Evolutionary conservation across 768 basidiomycete genomes (phyloP).

Genomic region (Russula brevipes): DNA sequence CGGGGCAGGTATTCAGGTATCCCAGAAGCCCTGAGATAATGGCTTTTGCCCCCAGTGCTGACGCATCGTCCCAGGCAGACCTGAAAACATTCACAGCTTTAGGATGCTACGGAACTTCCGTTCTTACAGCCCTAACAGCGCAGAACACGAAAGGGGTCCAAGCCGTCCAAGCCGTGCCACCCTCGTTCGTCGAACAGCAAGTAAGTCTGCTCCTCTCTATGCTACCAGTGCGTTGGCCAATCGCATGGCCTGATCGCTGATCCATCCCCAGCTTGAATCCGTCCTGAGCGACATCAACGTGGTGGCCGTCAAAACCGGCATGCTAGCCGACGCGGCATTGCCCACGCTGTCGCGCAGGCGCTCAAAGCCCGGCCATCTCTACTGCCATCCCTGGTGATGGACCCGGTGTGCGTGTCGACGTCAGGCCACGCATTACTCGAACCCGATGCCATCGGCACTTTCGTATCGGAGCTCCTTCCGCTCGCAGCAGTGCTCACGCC

Average conservation of each 20-base stretch:
- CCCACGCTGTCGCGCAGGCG: slow-evolving; percentile 45
- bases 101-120: slow-evolving; percentile 74
- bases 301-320: slow-evolving; percentile 80
- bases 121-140: slow-evolving; percentile 79
- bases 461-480: slow-evolving; percentile 65
- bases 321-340: slow-evolving; percentile 67
- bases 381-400: slow-evolving; percentile 64
- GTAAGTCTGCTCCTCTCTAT: slow-evolving; percentile 35
- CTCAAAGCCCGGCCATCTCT: slow-evolving; percentile 38
- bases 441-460: slow-evolving; percentile 52
- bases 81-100: slow-evolving; percentile 78
- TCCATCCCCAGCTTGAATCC: slow-evolving; percentile 50
- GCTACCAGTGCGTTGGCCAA: background rate
- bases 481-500: slow-evolving; percentile 73
- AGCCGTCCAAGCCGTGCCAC: slow-evolving; percentile 59
- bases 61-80: slow-evolving; percentile 55
- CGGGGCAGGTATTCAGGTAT: slow-evolving; percentile 86
- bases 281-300: slow-evolving; percentile 70
- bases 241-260: background rate
- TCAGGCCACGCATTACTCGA: slow-evolving; percentile 78
- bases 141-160: slow-evolving; percentile 88
- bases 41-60: background rate
- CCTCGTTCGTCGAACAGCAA: slow-evolving; percentile 71
- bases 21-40: too few species aligned
- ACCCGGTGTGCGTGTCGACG: slow-evolving; percentile 90